Conservation (phyloP, 768 basidiomycete species). For the Leccinum broughii region DNA sequence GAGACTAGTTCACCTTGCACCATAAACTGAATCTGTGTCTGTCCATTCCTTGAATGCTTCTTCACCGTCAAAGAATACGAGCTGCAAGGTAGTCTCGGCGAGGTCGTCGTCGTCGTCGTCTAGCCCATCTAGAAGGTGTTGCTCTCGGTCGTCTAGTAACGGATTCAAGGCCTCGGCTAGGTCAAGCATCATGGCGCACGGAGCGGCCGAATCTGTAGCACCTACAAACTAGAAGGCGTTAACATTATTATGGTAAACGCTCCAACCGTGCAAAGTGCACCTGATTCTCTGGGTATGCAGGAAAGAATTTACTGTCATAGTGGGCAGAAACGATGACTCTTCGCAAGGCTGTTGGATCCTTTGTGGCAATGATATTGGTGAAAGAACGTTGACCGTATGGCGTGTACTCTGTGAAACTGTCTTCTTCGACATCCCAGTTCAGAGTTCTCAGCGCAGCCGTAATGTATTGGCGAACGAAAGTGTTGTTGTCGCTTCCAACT, state of each 20-base stretch:
- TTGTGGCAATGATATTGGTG: slow-evolving; percentile 92
- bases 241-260: slow-evolving; percentile 9
- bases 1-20: slow-evolving; percentile 64
- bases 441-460: slow-evolving; percentile 66
- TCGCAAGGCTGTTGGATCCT: slow-evolving; percentile 80
- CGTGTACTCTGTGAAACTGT: slow-evolving; percentile 75
- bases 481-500: slow-evolving; percentile 79
- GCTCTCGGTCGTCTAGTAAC: slow-evolving; percentile 60
- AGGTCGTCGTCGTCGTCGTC: slow-evolving; percentile 78
- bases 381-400: slow-evolving; percentile 81
- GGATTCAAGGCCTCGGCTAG: slow-evolving; percentile 82
- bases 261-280: slow-evolving; percentile 39
- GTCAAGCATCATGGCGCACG: slow-evolving; percentile 93
- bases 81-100: slow-evolving; percentile 82
- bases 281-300: slow-evolving; percentile 68
- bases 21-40: slow-evolving; percentile 86
- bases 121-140: slow-evolving; percentile 51
- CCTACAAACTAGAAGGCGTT: slow-evolving; percentile 75
- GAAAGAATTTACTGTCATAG: slow-evolving; percentile 90
- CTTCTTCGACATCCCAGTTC: slow-evolving; percentile 87
- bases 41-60: slow-evolving; percentile 95
- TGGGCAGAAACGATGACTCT: slow-evolving; percentile 90
- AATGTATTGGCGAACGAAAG: slow-evolving; percentile 81
- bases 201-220: slow-evolving; percentile 95
- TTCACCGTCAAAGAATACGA: slow-evolving; percentile 97